These are phyloP conservation scores for Jackrogersella multiformis DNA, from an alignment of 495 filamentous ascomycete genomes.

Conservation along the genomic window DNA sequence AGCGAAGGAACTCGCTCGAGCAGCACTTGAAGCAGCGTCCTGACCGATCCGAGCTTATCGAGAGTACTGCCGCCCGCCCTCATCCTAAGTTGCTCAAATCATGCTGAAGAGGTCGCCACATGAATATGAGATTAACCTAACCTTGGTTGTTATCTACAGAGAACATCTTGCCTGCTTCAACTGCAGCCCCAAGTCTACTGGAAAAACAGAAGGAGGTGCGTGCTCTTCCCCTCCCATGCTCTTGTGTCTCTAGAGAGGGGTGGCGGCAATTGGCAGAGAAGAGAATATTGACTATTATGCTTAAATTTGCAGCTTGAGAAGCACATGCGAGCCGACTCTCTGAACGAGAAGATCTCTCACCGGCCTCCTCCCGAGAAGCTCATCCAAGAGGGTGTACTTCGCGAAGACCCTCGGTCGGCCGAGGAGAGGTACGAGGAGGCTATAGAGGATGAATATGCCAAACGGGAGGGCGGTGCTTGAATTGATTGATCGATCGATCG, in stretches of 20 bases:
- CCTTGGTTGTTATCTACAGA: conserved; percentile 50
- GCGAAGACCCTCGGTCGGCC: conserved; percentile 65
- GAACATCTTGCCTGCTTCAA: conserved; percentile 84
- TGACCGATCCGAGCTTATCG: conserved; percentile 82
- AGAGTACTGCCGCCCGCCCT: conserved; percentile 63
- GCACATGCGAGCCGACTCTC: conserved; percentile 82
- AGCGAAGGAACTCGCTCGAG: conserved; percentile 88
- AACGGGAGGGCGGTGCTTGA: conserved; percentile 60
- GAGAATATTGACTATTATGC: not conserved
- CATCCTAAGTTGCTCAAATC: conserved; percentile 7
- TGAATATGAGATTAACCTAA: conserved; percentile 9
- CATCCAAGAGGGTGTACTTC: conserved; percentile 78
- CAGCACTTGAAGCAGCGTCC: conserved; percentile 83
- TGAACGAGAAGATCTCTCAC: conserved; percentile 83
- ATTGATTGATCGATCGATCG: not conserved
- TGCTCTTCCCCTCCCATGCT: not conserved
- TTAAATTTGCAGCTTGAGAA: conserved; percentile 67
- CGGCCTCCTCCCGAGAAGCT: conserved; percentile 78
- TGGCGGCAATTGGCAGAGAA: not conserved
- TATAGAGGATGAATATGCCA: conserved; percentile 61
- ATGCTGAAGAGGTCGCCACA: not conserved
- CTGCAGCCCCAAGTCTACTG: conserved; percentile 76
- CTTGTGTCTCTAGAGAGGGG: not conserved
- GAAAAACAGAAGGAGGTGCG: conserved; percentile 75
- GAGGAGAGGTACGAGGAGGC: conserved; percentile 60